Conservation (phyloP, 2,329 filamentous ascomycete species). For the Didymella sp. region DNA sequence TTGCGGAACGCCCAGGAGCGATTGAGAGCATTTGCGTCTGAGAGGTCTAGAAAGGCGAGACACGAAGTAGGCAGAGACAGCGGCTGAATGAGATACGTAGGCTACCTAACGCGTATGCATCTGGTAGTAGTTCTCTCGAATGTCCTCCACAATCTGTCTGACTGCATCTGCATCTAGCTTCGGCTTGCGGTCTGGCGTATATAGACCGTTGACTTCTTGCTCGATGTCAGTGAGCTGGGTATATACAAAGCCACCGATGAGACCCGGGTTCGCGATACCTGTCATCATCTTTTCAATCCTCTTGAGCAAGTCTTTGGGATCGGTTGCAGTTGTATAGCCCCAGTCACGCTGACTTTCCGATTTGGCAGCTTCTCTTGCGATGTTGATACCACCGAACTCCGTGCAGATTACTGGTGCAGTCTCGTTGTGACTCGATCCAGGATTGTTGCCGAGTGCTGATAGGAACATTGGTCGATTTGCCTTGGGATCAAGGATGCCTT, state of each 20-base stretch:
- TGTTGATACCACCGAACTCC: conserved; percentile 73
- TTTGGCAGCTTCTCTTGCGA: conserved; percentile 57
- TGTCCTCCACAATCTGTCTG: conserved; percentile 63
- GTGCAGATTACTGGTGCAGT: conserved; percentile 69
- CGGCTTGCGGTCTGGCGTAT: conserved; percentile 64
- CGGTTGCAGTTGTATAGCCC: conserved; percentile 72
- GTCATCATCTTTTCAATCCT: conserved; percentile 66
- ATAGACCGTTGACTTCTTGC: conserved; percentile 72
- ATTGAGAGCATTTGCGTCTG: conserved; percentile 6
- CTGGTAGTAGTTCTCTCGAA: conserved; percentile 29
- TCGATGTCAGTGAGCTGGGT: conserved; percentile 70
- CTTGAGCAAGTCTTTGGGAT: conserved; percentile 65
- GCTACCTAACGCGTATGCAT: conserved; percentile 22
- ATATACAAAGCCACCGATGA: conserved; percentile 69
- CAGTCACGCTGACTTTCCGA: conserved; percentile 59
- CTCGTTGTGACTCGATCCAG: conserved; percentile 58
- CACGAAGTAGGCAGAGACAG: conserved; percentile 1
- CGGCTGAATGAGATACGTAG: neutral
- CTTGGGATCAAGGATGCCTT: conserved; percentile 62
- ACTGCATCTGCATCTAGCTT: conserved; percentile 67
- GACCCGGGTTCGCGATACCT: conserved; percentile 63
- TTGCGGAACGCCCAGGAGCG: conserved; percentile 7
- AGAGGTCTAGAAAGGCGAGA: conserved; percentile 4
- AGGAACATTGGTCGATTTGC: conserved; percentile 64
- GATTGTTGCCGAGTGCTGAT: conserved; percentile 50